Evolutionary conservation across 345 rosid species (phyloP), one percentile per base, ranked within the genome.

Genomic region (Rhodamnia rubescens): DNA sequence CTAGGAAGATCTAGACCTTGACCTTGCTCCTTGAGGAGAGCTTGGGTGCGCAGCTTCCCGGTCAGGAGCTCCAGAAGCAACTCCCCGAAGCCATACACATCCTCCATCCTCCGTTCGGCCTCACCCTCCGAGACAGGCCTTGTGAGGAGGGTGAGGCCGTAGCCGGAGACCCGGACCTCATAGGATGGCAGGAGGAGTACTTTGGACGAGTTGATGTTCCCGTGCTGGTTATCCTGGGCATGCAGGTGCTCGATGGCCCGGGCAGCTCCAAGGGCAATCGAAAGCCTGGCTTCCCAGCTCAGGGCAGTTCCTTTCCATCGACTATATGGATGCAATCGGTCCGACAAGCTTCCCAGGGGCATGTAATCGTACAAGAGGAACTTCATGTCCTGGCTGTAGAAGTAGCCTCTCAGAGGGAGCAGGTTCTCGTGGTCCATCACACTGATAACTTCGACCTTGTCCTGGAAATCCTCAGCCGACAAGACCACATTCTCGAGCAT

Each of bases 161-260:
- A 90, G 87, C 95, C 99, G 51, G 95, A 88, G 64, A 96, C 85
- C 84, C 96, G 90, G 18, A 89, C 95, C 9, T 92, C 94, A 4
- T 61, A 86, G 50, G 94, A 95, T 85, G 91, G 94, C 84, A 82
- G 91, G 86, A 96, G 88, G 29, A 96, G 97, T 86, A 95, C 93
- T 85, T 96, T 96, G 84, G 98, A 94, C 55, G 98, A 91, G 88
- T 94, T 95, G 81, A 96, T 90, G 81, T 96, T 96, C 69, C 99
- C 98, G 89, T 94, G 88, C 89, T 89, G 84, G 40, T 36, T 44
- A 94, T 93, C 87, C 92, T 95, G 56, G 96, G 91, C 84, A 53
- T 95, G 50, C 40, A 36, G 40, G 40, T 36, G 40, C 40, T 95
- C 92, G 40, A 96, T 84, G 84, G 96, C 98, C 84, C 91, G 91